Evolutionary conservation across 495 filamentous ascomycete species (phyloP).

Genomic region (Aspergillus cristatus): DNA sequence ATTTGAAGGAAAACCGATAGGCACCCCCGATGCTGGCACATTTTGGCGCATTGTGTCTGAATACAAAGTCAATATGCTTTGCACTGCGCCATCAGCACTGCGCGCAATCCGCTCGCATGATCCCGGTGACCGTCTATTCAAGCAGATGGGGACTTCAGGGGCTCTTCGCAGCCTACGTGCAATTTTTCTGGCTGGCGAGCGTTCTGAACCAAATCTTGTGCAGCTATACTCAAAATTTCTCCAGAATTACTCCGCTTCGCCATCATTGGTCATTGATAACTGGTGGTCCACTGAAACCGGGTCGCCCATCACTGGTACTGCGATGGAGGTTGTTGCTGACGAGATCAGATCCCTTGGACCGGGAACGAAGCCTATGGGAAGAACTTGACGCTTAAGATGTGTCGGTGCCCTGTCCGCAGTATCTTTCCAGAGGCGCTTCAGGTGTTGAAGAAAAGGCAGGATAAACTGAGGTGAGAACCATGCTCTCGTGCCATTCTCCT

Average conservation of each 20-base stretch:
- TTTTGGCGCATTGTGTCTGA: slow-evolving; percentile 85
- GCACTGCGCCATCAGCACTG: slow-evolving; percentile 80
- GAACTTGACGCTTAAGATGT: slow-evolving; percentile 83
- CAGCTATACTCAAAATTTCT: slow-evolving; percentile 68
- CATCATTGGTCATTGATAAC: slow-evolving; percentile 74
- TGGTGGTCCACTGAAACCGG: slow-evolving; percentile 96
- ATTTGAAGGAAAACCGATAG: slow-evolving; percentile 87
- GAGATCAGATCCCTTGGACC: slow-evolving; percentile 86
- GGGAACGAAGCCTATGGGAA: slow-evolving; percentile 81
- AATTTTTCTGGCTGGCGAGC: slow-evolving; percentile 80
- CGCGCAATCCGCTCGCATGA: slow-evolving; percentile 83
- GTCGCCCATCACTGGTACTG: slow-evolving; percentile 77
- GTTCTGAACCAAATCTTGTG: slow-evolving; percentile 81
- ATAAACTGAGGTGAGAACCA: too few species aligned
- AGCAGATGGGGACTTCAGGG: slow-evolving; percentile 48
- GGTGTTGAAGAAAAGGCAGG: too few species aligned
- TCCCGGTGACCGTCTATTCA: slow-evolving; percentile 57
- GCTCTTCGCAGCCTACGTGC: slow-evolving; percentile 60
- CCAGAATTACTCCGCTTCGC: slow-evolving; percentile 47
- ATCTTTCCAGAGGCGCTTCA: too few species aligned
- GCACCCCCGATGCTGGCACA: slow-evolving; percentile 75
- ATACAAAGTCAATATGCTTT: slow-evolving; percentile 73
- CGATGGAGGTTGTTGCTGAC: too few species aligned
- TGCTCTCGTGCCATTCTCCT: too few species aligned
- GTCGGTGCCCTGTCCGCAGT: slow-evolving; percentile 70